A percentile compares a stretch with the other conserved stretches of the same genome.
phyloP scores from a whole-genome alignment of 1,284 basidiomycete species.

The Pseudozyma sp. region DNA sequence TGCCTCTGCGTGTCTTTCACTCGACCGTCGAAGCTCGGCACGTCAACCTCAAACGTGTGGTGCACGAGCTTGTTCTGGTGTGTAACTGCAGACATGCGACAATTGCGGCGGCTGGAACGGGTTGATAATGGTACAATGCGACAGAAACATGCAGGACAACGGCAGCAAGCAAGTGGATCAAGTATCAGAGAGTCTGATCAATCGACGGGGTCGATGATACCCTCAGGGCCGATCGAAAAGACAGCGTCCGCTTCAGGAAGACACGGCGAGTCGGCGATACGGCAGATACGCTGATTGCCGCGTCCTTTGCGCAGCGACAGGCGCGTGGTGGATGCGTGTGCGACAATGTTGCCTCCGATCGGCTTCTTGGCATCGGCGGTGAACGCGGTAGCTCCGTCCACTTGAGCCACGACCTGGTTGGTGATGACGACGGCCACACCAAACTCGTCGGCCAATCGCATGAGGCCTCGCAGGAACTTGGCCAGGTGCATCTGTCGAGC shows the following conservation, averaged over 20 bases:
- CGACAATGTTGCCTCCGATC: slow-evolving; percentile 73
- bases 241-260: slow-evolving; percentile 95
- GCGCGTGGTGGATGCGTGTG: slow-evolving; percentile 68
- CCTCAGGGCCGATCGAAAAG: slow-evolving; percentile 80
- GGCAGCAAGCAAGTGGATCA: not conserved
- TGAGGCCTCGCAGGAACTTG: slow-evolving; percentile 91
- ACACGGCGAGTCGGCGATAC: slow-evolving; percentile 98
- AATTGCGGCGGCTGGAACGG: slow-evolving; percentile 9
- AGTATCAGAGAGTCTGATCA: not conserved
- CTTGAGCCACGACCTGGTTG: slow-evolving; percentile 98
- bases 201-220: slow-evolving; percentile 68
- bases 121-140: slow-evolving; percentile 20
- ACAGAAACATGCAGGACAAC: not conserved
- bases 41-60: too few relatives aligned
- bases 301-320: slow-evolving; percentile 92
- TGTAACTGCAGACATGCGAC: slow-evolving; percentile 5
- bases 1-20: too few relatives aligned
- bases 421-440: slow-evolving; percentile 97
- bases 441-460: slow-evolving; percentile 96
- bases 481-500: slow-evolving; percentile 97
- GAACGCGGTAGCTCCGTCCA: slow-evolving; percentile 73
- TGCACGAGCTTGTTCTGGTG: not conserved
- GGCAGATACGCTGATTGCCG: slow-evolving; percentile 91
- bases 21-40: not conserved
- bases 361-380: slow-evolving; percentile 87